Base-by-base conservation (phyloP, 495 filamentous ascomycete species). In the Cetradonia linearis region DNA sequence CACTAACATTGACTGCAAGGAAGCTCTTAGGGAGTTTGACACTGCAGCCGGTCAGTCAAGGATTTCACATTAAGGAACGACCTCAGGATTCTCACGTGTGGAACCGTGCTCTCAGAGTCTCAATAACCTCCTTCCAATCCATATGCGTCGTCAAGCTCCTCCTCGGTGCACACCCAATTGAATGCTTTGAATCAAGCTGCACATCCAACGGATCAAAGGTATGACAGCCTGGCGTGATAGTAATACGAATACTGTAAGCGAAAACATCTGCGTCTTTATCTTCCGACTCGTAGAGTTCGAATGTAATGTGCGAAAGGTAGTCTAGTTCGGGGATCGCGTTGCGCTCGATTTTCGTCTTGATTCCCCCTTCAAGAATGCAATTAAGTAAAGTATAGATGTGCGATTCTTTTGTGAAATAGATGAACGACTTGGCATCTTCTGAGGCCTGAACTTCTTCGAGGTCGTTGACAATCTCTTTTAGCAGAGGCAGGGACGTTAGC, bases 381-480 rank as follows among this genome's bases (percentile, higher is more conserved):
- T 98, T 98, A 50, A 98, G 80, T 34, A 98, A 80, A 20, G 93
- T 97, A 74, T 98, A 98, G 65, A 98, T 96, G 66, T 98, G 93
- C 6, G 88, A 93, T 75, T 98, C 93, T 69, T 98, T 98, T 31
- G 93, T 98, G 70, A 98, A 98, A 73, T 98, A 98, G 75, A 97
- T 85, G 76, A 96, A 96, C 5, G 86, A 91, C 68, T 96, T 96
- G 23, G 90, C 91, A 69, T 91, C 87, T 53, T 88, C 82, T 0
- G 87, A 91, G 5, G 93, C 92, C 72, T 97, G 93, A 64, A 97
- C 88, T 70, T 96, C 90, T 74, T 98, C 93, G n/a, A 98, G 78
- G 68, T 97, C 90, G 65, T 86, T 83, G 10, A 98, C 93, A 68
- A 98, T 95, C 72, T 96, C 93, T 72, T 90, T 91, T 37, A 98